Evolutionary conservation across 2,329 filamentous ascomycete genomes (phyloP).

Genomic region (Hansfordia pulvinata): DNA sequence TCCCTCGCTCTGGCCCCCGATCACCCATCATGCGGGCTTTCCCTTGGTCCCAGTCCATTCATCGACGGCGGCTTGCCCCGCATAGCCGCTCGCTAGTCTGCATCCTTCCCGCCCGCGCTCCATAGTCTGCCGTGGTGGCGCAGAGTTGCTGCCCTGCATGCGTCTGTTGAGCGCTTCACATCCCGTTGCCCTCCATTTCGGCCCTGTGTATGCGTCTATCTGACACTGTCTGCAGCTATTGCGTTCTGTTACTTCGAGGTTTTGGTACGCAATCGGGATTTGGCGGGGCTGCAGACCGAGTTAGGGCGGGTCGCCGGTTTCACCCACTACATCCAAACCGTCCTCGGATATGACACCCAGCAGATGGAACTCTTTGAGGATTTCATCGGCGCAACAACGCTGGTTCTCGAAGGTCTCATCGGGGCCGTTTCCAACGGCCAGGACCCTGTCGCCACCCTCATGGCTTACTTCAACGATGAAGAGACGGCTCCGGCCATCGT

Average conservation of each 20-base stretch:
- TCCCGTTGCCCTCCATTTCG: no score
- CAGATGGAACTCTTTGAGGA: conserved; percentile 66
- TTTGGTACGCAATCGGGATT: conserved; percentile 55
- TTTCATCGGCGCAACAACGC: conserved; percentile 64
- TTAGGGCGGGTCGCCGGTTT: conserved; percentile 57
- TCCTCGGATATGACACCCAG: conserved; percentile 61
- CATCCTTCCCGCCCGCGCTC: no score
- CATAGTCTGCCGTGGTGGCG: no score
- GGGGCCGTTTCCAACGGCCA: conserved; percentile 45
- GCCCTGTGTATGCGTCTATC: no score
- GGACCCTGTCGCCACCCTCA: conserved; percentile 37
- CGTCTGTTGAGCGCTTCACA: no score
- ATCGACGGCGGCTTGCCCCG: no score
- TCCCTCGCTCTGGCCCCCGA: conserved; percentile 4
- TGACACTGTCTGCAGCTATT: no score
- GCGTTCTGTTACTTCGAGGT: conserved; percentile 89
- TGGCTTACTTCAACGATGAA: conserved; percentile 61
- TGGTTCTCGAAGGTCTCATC: conserved; percentile 51
- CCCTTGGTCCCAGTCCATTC: no score
- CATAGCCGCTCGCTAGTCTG: no score
- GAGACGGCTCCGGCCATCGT: conserved; percentile 61
- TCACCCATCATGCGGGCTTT: conserved; percentile 2
- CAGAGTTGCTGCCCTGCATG: no score
- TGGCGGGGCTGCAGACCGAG: conserved; percentile 54
- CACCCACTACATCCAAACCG: conserved; percentile 53